A percentile compares a stretch with the other conserved stretches of the same genome.
phyloP scores from a whole-genome alignment of 345 rosid species.

The Euphorbia lathyris region DNA sequence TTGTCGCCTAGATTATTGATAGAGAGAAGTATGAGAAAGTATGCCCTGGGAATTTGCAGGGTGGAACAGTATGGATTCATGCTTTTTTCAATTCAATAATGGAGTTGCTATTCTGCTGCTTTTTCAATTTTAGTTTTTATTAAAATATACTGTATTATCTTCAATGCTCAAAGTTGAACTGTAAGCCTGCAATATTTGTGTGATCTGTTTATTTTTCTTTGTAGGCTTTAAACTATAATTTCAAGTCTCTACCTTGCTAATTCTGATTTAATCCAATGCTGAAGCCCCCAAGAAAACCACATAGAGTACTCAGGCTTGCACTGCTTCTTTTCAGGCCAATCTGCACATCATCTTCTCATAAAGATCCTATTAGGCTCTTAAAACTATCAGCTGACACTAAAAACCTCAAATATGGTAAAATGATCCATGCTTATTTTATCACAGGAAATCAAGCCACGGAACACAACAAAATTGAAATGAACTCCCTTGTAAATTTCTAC shows the following conservation, averaged over 20 bases:
- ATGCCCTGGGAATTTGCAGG: no score
- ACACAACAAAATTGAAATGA: slow-evolving; percentile 21
- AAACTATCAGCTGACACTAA: slow-evolving; percentile 49
- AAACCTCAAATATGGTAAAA: slow-evolving; percentile 40
- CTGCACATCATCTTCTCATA: slow-evolving; percentile 13
- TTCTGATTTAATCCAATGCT: background rate
- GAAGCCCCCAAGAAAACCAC: background rate
- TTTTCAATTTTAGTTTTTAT: no score
- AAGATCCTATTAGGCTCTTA: slow-evolving; percentile 38
- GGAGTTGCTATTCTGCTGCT: no score
- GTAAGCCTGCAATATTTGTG: background rate
- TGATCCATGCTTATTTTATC: slow-evolving; percentile 59
- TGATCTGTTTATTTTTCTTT: background rate
- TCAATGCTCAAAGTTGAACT: background rate
- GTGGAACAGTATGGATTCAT: no score
- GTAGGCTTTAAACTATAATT: background rate
- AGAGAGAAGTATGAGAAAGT: no score
- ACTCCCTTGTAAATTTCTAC: slow-evolving; percentile 54
- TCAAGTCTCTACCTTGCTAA: background rate
- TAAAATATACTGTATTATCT: no score
- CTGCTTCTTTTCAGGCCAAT: slow-evolving; percentile 14
- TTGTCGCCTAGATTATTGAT: no score
- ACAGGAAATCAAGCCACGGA: slow-evolving; percentile 20
- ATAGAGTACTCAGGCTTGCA: slow-evolving; percentile 8
- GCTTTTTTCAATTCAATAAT: no score